A percentile compares a stretch with the other conserved stretches of the same genome.
Conservation (phyloP, 495 filamentous ascomycete genomes). For the Penicilliopsis zonata region DNA sequence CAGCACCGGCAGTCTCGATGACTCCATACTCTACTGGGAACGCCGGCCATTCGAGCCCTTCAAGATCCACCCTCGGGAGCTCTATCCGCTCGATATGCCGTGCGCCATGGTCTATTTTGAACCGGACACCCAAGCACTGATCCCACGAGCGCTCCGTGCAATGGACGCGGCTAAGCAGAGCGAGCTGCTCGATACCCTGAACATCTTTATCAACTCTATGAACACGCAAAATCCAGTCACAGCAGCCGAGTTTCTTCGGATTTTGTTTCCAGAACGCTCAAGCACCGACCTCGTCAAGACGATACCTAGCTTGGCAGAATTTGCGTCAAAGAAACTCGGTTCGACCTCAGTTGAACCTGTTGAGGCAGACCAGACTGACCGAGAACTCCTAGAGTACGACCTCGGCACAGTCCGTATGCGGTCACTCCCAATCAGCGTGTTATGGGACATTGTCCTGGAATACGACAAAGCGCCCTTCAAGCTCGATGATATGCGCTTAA, state of each 20-base stretch:
- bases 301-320: conserved; percentile 19
- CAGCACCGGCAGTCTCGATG: conserved; percentile 14
- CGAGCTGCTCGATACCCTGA: conserved; percentile 11
- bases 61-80: conserved; percentile 35
- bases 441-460: conserved; percentile 23
- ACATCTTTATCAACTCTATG: conserved; percentile 13
- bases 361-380: conserved; percentile 9
- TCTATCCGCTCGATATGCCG: conserved; percentile 33
- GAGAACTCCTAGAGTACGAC: conserved; percentile 28
- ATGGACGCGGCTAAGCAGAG: conserved; percentile 4
- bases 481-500: conserved; percentile 12
- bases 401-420: conserved; percentile 16
- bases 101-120: conserved; percentile 26
- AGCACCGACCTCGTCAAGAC: conserved; percentile 19
- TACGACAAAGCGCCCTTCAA: conserved; percentile 13
- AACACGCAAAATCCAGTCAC: conserved; percentile 9
- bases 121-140: conserved; percentile 13
- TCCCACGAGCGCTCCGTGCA: conserved; percentile 6
- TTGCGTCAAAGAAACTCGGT: conserved; percentile 18
- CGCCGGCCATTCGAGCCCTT: conserved; percentile 48
- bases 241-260: conserved; percentile 12
- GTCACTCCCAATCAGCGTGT: conserved; percentile 5
- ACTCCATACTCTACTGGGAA: conserved; percentile 49
- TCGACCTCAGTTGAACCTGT: conserved; percentile 13
- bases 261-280: conserved; percentile 14